These are phyloP conservation scores for Glycine tomentella DNA, from an alignment of 306 rosid genomes.

Conservation along the genomic window DNA sequence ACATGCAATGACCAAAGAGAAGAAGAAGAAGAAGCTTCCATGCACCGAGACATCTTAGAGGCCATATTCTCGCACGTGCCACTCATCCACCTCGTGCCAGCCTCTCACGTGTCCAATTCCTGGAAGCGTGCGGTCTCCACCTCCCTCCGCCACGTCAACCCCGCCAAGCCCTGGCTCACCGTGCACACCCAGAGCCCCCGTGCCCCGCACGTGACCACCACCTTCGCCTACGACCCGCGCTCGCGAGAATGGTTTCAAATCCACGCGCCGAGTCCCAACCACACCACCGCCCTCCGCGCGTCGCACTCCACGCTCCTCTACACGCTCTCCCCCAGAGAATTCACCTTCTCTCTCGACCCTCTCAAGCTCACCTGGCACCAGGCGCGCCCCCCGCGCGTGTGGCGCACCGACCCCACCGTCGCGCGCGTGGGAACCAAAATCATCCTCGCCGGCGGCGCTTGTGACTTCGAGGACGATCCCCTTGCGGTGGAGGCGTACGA, in stretches of 20 bases:
- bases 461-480: constrained; percentile 65
- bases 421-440: constrained; percentile 47
- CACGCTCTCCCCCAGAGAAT: constrained; percentile 53
- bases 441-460: constrained; percentile 67
- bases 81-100: constrained; percentile 60
- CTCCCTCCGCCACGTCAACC: constrained; percentile 60
- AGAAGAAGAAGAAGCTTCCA: constrained; percentile 56
- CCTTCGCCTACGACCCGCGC: constrained; percentile 74
- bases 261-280: constrained; percentile 34
- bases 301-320: constrained; percentile 71
- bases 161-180: constrained; percentile 69
- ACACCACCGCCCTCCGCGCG: constrained; percentile 53
- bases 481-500: constrained; percentile 67
- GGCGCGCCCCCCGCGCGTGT: constrained; percentile 47
- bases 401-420: constrained; percentile 71
- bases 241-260: constrained; percentile 60
- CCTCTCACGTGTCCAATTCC: constrained; percentile 58
- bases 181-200: constrained; percentile 57
- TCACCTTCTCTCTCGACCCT: constrained; percentile 70
- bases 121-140: constrained; percentile 64
- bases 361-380: constrained; percentile 60
- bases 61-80: constrained; percentile 62
- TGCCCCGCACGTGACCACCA: constrained; percentile 47
- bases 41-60: constrained; percentile 68
- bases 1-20: constrained; percentile 26